Percentiles rank a stretch among this genome's conserved stretches.
These are phyloP conservation scores for Dictyostelium discoideum DNA, from an alignment of 78 protist genomes.

Conservation along the genomic window DNA sequence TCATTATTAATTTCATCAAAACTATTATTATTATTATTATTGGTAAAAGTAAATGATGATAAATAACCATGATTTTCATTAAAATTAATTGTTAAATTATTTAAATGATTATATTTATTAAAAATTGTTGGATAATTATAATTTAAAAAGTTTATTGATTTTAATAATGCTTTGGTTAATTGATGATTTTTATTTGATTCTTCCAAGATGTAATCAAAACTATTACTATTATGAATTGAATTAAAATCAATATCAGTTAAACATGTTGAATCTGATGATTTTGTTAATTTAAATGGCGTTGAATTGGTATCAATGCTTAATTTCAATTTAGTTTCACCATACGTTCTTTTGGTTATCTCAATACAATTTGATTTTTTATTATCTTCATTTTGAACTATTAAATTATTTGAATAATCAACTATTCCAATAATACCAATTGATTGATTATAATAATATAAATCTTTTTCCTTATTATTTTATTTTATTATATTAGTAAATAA, in stretches of 20 bases:
- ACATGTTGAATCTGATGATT: neutral
- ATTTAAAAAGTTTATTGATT: neutral
- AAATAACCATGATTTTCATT: constrained; percentile 16
- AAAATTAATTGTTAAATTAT: neutral
- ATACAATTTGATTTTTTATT: neutral
- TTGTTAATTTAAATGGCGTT: neutral
- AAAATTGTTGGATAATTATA: constrained; percentile 2
- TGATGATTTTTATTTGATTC: constrained; percentile 9
- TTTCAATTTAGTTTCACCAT: neutral
- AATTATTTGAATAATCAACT: neutral
- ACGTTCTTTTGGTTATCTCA: neutral
- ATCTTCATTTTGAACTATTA: neutral
- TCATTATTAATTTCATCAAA: neutral
- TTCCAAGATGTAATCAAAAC: constrained; percentile 1
- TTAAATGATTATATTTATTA: neutral
- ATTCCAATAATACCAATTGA: constrained; percentile 12
- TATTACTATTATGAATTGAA: neutral
- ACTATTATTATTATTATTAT: neutral
- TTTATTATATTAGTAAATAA: neutral
- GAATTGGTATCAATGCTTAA: neutral
- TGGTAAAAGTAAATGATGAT: neutral
- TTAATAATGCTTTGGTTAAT: neutral
- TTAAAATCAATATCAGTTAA: neutral
- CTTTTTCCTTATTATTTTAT: neutral
- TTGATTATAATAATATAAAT: neutral